These are phyloP conservation scores for Annulohypoxylon stygium DNA, from an alignment of 495 filamentous ascomycete genomes.

Conservation along the genomic window DNA sequence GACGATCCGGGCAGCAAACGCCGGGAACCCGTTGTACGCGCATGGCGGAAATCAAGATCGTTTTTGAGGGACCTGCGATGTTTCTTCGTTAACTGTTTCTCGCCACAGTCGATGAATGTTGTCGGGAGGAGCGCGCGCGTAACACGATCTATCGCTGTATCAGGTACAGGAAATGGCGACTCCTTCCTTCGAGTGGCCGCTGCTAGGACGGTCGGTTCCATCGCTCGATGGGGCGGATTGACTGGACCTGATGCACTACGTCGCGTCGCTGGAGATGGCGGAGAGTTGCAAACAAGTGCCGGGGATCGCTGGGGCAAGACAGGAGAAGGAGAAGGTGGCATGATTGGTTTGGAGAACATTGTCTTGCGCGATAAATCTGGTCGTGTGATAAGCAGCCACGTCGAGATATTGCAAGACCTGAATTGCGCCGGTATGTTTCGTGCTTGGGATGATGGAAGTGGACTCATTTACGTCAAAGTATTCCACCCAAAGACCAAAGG, in stretches of 20 bases:
- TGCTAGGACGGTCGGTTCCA: slow-evolving; percentile 76
- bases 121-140: slow-evolving; percentile 33
- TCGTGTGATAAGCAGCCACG: slow-evolving; percentile 55
- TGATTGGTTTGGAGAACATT: slow-evolving; percentile 84
- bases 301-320: slow-evolving; percentile 80
- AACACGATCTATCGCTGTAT: slow-evolving; percentile 75
- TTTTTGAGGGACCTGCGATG: slow-evolving; percentile 50
- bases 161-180: slow-evolving; percentile 91
- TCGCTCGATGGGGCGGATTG: slow-evolving; percentile 69
- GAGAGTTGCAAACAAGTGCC: slow-evolving; percentile 82
- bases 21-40: background rate
- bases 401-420: slow-evolving; percentile 75
- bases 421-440: slow-evolving; percentile 95
- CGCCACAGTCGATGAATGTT: slow-evolving; percentile 21
- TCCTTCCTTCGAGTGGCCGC: slow-evolving; percentile 84
- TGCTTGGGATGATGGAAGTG: slow-evolving; percentile 78
- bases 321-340: slow-evolving; percentile 86
- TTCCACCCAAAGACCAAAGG: slow-evolving; percentile 59
- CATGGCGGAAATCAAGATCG: slow-evolving; percentile 30
- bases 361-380: slow-evolving; percentile 59
- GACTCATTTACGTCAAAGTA: slow-evolving; percentile 72
- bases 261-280: slow-evolving; percentile 75
- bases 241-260: slow-evolving; percentile 66
- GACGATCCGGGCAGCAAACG: slow-evolving; percentile 48
- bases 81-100: slow-evolving; percentile 67